Base-by-base conservation (phyloP, 352 stramenopile species). In the Globisporangium carolinianum region DNA sequence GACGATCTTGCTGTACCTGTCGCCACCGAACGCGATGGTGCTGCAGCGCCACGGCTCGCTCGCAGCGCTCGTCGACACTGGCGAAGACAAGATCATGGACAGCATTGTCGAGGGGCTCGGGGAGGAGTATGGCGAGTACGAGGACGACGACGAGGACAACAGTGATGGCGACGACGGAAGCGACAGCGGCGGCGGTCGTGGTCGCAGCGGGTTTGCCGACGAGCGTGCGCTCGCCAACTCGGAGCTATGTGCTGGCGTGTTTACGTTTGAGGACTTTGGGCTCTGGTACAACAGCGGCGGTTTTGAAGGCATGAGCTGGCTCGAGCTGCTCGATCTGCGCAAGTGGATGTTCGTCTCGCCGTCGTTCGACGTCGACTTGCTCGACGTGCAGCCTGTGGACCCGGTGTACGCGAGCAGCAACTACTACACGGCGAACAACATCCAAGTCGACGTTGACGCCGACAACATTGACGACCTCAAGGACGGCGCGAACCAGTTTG, bases 391-490 rank as follows among this genome's bases (percentile, higher is more conserved):
- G n/a, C 82, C 82, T 6, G 76, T 91, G 9, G 82, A 94, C 42
- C 72, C 75, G 1, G 68, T 88, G 3, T 72, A 91, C 9, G 82
- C 82, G 37, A 90, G 80, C 48, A 83, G 76, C 39, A 87, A 88
- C 57, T 94, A 94, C 57, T 94, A 88, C 63, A 91, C 80, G 6
- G 80, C 82, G 2, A 89, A 92, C 61, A 90, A 92, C 51, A 90
- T 91, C 59, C 80, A 83, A 57, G 84, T 91, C 7, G 82, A 89
- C 50, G 73, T 89, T 47, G 79, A 90, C 36, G 66, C 60, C 0
- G 55, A 73, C n/a, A 83, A 43, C 53, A 66, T 37, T 60, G 62
- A 49, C 38, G 71, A 80, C 47, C 57, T 65, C 42, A 58, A 68
- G 6, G 58, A 61, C 12, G 67, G 60, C 12, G 54, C 66, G n/a